Base-by-base conservation (phyloP, 768 basidiomycete species). In the Heimioporus sp. region DNA sequence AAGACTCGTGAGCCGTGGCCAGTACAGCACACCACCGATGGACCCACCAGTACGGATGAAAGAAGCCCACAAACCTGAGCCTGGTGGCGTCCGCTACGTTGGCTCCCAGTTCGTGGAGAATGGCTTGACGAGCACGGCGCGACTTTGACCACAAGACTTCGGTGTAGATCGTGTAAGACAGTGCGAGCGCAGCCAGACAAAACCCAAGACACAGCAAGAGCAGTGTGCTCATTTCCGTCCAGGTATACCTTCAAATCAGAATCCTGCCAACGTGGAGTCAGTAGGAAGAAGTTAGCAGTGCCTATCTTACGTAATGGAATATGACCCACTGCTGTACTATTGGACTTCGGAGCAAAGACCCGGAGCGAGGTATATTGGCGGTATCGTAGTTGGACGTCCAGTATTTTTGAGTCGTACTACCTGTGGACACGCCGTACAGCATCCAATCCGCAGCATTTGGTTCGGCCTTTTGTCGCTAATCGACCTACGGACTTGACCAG, bases 1-100 rank as follows among this genome's bases (percentile, higher is more conserved):
- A 56, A 66, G 68, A 28, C 65, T 63, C 70, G 72, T 75, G 65
- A 77, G 69, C 58, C 8, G 37, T 46, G 51, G 39, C 44, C 51
- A 30, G 12, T 43, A 35, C 32, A 28, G 20, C 17, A 32, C 51
- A 39, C 17, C 31, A 19, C 3, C 10, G 53, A 35, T 40, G 6
- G 13, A 63, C 82, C 72, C 61, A 94, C 94, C 94, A 98, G 66
- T 95, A 98, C 0, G 95, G 95, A 73, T 98, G 95, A 66, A 97
- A 96, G 72, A 95, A 88, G 0, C 89, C 94, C 3, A 94, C 74
- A 17, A 94, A 69, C 42, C 62, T 72, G 43, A 53, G 53, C 5
- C 52, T 45, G 30, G 15, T 55, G 9, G 45, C 12, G 31, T 52
- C 15, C 0, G 48, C 34, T 15, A 20, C 37, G 21, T 42, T 13